Conservation (phyloP, 2,329 filamentous ascomycete genomes). For the Diaporthe sp. region DNA sequence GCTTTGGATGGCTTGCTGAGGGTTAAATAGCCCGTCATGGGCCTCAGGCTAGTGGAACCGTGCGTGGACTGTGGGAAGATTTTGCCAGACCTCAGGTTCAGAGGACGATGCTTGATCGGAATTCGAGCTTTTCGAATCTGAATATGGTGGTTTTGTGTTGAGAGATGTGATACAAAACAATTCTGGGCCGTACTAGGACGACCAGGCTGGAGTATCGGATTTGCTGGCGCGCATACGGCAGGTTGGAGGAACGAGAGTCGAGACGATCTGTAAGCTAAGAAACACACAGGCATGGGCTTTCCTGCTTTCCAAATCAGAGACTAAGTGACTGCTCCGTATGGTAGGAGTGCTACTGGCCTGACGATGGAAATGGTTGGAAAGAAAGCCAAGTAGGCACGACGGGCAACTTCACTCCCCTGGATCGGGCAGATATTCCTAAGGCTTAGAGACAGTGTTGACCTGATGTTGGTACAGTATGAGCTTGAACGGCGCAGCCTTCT, state of each 20-base stretch:
- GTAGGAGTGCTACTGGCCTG: too few relatives aligned
- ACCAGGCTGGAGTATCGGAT: neutral
- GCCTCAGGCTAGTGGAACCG: neutral
- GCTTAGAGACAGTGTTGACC: too few relatives aligned
- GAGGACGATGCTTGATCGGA: too few relatives aligned
- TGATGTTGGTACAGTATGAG: too few relatives aligned
- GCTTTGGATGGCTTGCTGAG: neutral
- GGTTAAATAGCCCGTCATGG: neutral
- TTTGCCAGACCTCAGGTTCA: neutral
- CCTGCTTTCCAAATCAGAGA: neutral
- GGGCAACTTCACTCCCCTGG: too few relatives aligned
- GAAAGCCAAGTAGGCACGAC: too few relatives aligned
- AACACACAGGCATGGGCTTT: neutral
- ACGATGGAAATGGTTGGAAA: too few relatives aligned
- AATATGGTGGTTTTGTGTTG: neutral
- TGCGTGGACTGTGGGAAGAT: neutral
- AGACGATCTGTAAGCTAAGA: neutral
- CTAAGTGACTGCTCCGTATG: neutral
- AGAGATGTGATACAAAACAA: neutral
- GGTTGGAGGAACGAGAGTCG: neutral
- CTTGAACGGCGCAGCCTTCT: too few relatives aligned
- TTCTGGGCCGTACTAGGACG: neutral
- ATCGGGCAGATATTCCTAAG: too few relatives aligned
- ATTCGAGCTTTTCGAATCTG: too few relatives aligned
- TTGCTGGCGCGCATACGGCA: neutral